phyloP scores from a whole-genome alignment of 257 asterid species.

The Lithospermum erythrorhizon region DNA sequence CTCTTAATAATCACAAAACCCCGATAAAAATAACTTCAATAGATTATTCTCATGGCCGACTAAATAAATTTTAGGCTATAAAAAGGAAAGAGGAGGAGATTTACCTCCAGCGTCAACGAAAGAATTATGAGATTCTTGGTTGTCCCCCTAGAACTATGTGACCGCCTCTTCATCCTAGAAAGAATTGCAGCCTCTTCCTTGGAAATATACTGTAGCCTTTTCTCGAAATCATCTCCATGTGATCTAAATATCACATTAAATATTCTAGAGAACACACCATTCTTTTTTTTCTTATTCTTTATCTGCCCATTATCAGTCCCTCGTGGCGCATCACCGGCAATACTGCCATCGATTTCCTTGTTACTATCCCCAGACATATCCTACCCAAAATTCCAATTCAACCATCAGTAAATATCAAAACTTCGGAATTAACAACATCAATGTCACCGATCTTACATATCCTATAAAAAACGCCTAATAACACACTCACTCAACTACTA shows the following conservation, averaged over 20 bases:
- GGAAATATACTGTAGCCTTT: conserved; percentile 72
- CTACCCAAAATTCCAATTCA: conserved; percentile 5
- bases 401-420: not conserved
- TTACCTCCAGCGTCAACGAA: conserved; percentile 71
- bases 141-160: conserved; percentile 52
- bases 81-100: not conserved
- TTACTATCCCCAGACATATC: conserved; percentile 53
- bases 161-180: conserved; percentile 50
- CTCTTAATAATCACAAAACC: too few relatives aligned
- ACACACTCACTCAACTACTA: too few relatives aligned
- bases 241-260: conserved; percentile 61
- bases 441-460: not conserved
- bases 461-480: too few relatives aligned
- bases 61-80: not conserved
- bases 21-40: not conserved
- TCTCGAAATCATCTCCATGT: conserved; percentile 71
- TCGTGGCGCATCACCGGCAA: conserved; percentile 11
- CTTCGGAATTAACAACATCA: not conserved
- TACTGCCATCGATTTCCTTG: conserved; percentile 32
- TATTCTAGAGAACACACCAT: conserved; percentile 60
- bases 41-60: not conserved
- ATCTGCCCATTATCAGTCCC: conserved; percentile 33
- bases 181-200: conserved; percentile 82
- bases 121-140: conserved; percentile 46
- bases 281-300: conserved; percentile 24